Evolutionary conservation across 78 protist genomes (phyloP), one percentile per base, ranked within the genome.

Genomic region (Tieghemostelium lacteum): DNA sequence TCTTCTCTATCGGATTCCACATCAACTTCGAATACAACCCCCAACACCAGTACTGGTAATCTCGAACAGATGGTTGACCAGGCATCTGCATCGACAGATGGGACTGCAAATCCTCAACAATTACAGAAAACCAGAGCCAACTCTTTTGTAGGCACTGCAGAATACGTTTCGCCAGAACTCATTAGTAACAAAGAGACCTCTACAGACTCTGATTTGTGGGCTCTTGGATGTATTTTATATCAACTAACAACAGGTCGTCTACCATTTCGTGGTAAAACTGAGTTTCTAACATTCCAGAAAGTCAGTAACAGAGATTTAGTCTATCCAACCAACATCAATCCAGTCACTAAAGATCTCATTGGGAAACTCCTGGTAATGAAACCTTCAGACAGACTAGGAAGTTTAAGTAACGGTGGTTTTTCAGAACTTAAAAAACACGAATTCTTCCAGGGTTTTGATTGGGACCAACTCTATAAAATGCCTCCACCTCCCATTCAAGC

Each of bases 101-200:
- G 17, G 33, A 20, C 29, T 33, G 7, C 29, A 34, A 22, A n/a
- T n/a, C n/a, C n/a, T n/a, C n/a, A n/a, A n/a, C n/a, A n/a, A n/a
- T n/a, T n/a, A n/a, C n/a, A n/a, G n/a, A n/a, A n/a, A 26, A 57
- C 86, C 5, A 34, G 93, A 19, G 65, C 86, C 3, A 88, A 88
- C 55, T 88, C 93, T 28, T 88, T 88, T 66, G 93, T 88, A 22
- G 93, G 93, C 17, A 88, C 93, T 10, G 98, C 97, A 4, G 96
- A 97, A 85, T 97, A 96, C 75, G 97, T 96, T 16, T 87, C 97
- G 24, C 99, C 99, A 3, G 98, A 96, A 66, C 19, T 95, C 33
- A 87, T 96, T 24, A 92, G 78, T 22, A 74, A 80, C 65, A 88
- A 88, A 29, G 87, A 77, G 52, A 88, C 89, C 29, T 67, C 88